phyloP scores from a whole-genome alignment of 2,329 filamentous ascomycete genomes.

The Alternaria sp. region DNA sequence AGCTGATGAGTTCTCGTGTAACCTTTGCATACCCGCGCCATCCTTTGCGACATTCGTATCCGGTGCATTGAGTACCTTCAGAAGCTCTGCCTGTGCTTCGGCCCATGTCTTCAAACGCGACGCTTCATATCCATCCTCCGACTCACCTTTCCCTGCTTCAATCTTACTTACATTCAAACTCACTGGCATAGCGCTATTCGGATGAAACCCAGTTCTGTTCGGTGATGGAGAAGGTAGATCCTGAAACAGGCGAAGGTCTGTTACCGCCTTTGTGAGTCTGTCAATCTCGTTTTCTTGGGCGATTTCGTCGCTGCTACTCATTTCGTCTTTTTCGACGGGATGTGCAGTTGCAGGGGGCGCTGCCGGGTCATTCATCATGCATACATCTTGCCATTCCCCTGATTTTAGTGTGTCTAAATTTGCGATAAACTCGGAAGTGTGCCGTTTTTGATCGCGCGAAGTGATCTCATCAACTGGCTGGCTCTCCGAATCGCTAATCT shows the following conservation, averaged over 20 bases:
- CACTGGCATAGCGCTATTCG: slow-evolving; percentile 12
- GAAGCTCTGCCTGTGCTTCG: neutral
- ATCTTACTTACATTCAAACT: slow-evolving; percentile 11
- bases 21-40: neutral
- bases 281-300: neutral
- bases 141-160: neutral
- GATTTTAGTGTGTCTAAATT: fast-evolving
- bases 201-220: neutral
- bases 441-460: neutral
- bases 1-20: neutral
- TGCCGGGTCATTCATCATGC: neutral
- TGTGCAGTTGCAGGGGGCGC: too few species aligned
- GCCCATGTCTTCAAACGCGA: neutral
- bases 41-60: neutral
- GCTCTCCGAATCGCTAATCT: neutral
- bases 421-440: neutral
- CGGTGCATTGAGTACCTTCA: neutral
- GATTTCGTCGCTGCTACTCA: neutral
- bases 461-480: neutral
- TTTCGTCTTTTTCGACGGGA: too few species aligned
- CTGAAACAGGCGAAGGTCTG: neutral
- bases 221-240: neutral
- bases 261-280: slow-evolving; percentile 1
- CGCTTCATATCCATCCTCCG: neutral
- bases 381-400: too few species aligned